Evolutionary conservation across 495 filamentous ascomycete species (phyloP).

Genomic region (Daldinia loculata): DNA sequence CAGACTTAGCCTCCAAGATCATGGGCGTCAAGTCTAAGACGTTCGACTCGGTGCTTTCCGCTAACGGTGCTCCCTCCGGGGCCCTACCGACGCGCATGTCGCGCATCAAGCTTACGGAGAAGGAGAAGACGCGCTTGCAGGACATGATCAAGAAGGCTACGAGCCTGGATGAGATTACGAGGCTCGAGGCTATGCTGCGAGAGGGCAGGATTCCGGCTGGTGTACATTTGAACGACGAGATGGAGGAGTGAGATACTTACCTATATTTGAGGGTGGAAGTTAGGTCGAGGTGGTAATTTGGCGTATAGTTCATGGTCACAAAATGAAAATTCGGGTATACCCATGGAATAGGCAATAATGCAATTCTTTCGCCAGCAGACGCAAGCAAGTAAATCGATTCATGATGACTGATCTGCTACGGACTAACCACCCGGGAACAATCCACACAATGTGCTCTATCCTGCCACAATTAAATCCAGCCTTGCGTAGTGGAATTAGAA

Average conservation of each 20-base stretch:
- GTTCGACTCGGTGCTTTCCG: constrained; percentile 68
- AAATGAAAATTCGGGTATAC: constrained; percentile 37
- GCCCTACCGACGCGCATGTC: constrained; percentile 70
- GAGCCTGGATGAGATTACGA: constrained; percentile 83
- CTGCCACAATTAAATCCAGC: background rate
- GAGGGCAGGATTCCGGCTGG: constrained; percentile 84
- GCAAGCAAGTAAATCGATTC: background rate
- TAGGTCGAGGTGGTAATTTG: constrained; percentile 1
- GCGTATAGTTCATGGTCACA: constrained; percentile 14
- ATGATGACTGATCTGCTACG: no score
- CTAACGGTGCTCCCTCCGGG: constrained; percentile 45
- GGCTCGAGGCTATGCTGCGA: constrained; percentile 83
- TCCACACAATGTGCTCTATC: no score
- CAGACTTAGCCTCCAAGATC: constrained; percentile 85
- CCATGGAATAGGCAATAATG: constrained; percentile 34
- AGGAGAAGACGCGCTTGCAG: constrained; percentile 50
- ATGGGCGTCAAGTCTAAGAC: constrained; percentile 86
- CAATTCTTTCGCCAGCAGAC: background rate
- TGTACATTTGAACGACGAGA: constrained; percentile 60
- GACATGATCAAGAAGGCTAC: constrained; percentile 83
- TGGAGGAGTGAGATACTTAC: constrained; percentile 59
- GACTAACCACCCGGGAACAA: no score
- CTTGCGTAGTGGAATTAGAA: background rate
- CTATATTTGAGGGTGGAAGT: background rate
- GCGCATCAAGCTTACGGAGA: constrained; percentile 61